Evolutionary conservation across 208 protist genomes (phyloP).

Genomic region (Wallacemonas sp.): DNA sequence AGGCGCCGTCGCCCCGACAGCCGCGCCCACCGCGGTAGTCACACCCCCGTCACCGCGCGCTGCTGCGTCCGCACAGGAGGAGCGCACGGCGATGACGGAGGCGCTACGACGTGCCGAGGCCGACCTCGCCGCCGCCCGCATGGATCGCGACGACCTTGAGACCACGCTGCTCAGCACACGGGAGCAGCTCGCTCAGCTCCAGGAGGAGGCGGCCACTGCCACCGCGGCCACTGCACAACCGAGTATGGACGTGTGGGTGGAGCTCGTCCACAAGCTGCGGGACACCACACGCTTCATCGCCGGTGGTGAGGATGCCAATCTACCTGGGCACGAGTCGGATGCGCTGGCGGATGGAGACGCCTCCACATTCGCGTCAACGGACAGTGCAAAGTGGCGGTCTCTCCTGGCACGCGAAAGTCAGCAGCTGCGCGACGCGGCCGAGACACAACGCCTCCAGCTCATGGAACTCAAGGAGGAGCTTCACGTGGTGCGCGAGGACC

Average conservation of each 20-base stretch:
- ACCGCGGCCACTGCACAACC: neutral
- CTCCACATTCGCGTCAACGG: neutral
- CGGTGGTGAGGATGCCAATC: no score
- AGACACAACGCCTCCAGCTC: conserved; percentile 15
- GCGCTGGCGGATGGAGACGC: neutral
- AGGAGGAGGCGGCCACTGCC: conserved; percentile 15
- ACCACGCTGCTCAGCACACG: conserved; percentile 50
- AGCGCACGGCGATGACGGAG: conserved; percentile 8
- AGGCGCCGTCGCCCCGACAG: neutral
- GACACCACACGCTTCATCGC: no score
- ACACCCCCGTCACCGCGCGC: neutral
- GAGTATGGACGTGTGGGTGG: no score
- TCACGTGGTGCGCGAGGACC: conserved; percentile 63
- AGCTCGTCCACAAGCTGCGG: no score
- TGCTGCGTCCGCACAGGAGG: neutral
- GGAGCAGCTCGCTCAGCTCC: conserved; percentile 37
- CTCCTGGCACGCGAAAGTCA: neutral
- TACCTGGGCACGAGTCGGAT: no score
- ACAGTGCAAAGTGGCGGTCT: neutral
- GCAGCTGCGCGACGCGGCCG: conserved; percentile 2
- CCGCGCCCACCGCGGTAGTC: neutral
- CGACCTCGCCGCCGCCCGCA: conserved; percentile 23
- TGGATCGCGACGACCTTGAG: conserved; percentile 50
- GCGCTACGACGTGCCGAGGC: conserved; percentile 17
- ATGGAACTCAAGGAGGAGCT: conserved; percentile 53